Percentiles rank a stretch among this genome's conserved stretches.
Evolutionary conservation across 1,284 basidiomycete species (phyloP).

Genomic region (Athelia sp.): DNA sequence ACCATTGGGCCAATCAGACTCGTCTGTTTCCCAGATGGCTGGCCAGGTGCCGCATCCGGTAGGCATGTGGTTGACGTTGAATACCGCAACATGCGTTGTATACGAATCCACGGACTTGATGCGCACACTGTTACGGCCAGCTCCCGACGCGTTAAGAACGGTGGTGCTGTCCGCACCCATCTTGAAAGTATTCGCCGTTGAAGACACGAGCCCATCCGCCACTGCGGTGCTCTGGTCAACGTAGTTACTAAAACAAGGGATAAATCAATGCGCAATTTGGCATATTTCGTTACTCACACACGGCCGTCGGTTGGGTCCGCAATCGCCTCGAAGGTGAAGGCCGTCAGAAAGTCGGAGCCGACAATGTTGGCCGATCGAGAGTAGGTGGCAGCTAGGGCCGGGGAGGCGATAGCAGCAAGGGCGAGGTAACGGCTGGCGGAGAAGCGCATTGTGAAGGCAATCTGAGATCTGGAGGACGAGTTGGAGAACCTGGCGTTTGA

Average conservation of each 20-base stretch:
- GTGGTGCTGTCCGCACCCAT: slow-evolving; percentile 29
- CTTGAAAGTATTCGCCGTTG: slow-evolving; percentile 23
- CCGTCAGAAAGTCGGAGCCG: slow-evolving; percentile 35
- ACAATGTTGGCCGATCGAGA: slow-evolving; percentile 29
- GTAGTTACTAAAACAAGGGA: slow-evolving; percentile 23
- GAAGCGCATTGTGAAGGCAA: too few species aligned
- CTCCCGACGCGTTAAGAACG: slow-evolving; percentile 21
- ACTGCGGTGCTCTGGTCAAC: slow-evolving; percentile 25
- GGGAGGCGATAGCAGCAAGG: not conserved
- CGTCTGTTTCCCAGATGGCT: slow-evolving; percentile 35
- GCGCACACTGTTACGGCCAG: slow-evolving; percentile 31
- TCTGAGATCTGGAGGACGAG: too few species aligned
- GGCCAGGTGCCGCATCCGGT: slow-evolving; percentile 1
- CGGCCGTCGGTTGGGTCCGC: slow-evolving; percentile 43
- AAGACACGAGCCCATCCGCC: slow-evolving; percentile 24
- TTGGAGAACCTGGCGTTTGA: too few species aligned
- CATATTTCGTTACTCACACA: slow-evolving; percentile 28
- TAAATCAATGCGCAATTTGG: not conserved
- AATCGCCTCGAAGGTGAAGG: slow-evolving; percentile 40
- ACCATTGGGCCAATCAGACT: slow-evolving; percentile 25
- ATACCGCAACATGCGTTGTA: slow-evolving; percentile 24
- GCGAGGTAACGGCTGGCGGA: not conserved
- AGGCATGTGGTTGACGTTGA: not conserved
- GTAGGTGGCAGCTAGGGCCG: slow-evolving; percentile 26
- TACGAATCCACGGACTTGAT: slow-evolving; percentile 24